phyloP scores from a whole-genome alignment of 495 filamentous ascomycete species.

The Polyplosphaeria fusca region DNA sequence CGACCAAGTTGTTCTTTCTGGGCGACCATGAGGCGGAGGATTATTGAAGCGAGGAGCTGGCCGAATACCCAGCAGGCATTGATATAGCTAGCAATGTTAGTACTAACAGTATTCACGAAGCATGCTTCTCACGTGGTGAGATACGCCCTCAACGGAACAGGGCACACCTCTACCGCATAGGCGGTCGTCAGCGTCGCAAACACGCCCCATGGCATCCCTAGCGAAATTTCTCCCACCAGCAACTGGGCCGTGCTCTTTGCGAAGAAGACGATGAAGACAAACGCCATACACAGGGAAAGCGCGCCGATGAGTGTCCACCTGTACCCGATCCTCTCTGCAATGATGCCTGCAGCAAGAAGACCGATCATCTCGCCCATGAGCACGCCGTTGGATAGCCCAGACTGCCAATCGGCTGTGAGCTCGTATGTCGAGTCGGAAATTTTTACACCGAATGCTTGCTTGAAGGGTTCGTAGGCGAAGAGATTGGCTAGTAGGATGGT shows the following conservation, averaged over 20 bases:
- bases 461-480: neutral
- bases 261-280: slow-evolving; percentile 72
- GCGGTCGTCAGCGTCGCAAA: slow-evolving; percentile 76
- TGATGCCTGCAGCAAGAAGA: slow-evolving; percentile 68
- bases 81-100: slow-evolving; percentile 52
- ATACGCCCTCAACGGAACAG: slow-evolving; percentile 66
- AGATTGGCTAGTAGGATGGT: neutral
- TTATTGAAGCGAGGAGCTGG: slow-evolving; percentile 68
- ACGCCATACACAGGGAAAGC: slow-evolving; percentile 59
- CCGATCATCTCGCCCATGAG: slow-evolving; percentile 69
- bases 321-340: slow-evolving; percentile 74
- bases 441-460: neutral
- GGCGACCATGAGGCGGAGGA: slow-evolving; percentile 61
- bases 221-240: slow-evolving; percentile 69
- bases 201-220: slow-evolving; percentile 75
- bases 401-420: slow-evolving; percentile 65
- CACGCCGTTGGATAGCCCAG: slow-evolving; percentile 66
- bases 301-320: slow-evolving; percentile 66
- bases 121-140: slow-evolving; percentile 55
- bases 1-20: slow-evolving; percentile 53
- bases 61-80: slow-evolving; percentile 80
- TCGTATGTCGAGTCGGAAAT: neutral
- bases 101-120: neutral
- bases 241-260: slow-evolving; percentile 64
- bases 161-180: slow-evolving; percentile 77